Evolutionary conservation across 2,329 filamentous ascomycete genomes (phyloP), one percentile per base, ranked within the genome.

Genomic region (Chaetomium sp.): DNA sequence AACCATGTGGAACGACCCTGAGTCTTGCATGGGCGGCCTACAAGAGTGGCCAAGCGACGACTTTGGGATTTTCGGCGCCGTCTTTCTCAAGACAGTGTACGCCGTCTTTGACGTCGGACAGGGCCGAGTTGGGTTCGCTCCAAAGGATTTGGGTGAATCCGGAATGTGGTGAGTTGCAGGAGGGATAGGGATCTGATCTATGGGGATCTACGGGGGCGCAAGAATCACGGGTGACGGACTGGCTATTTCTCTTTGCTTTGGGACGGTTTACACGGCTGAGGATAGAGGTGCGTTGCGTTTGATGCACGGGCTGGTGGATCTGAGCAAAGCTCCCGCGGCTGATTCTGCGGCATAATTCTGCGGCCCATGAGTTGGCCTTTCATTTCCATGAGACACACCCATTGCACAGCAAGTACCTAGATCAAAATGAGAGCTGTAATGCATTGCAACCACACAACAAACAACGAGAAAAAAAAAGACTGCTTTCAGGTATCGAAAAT

Each of bases 41-140:
- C 89, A 94, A 75, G 76, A 65, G 32, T 63, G 75, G 49, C 65
- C 67, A 1, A 77, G 37, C 14, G 47, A 33, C 0, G 40, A 49
- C 10, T 14, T 85, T 60, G 82, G 78, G 54, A 89, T 95, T 66
- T 80, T 91, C 54, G 89, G 89, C 8, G 88, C 91, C 58, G 77
- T 88, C 54, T 89, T 91, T 74, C 78, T 94, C 62, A 94, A 94
- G 80, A 81, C 81, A 54, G 76, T 88, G 60, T 91, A 87, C 67
- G 83, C 86, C 35, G 82, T 89, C 48, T 90, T 89, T 68, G 86
- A 90, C 66, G 69, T 76, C 5, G 70, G 68, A 19, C 72, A 72
- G 5, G 71, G 73, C 56, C 69, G 71, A 47, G 66, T 82, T 34
- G 76, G 76, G 1, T 73, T 79, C 57, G 76, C 75, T 48, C 71